These are phyloP conservation scores for Trichopus zeylanicus DNA, from an alignment of 116 monocot genomes.

Conservation along the genomic window DNA sequence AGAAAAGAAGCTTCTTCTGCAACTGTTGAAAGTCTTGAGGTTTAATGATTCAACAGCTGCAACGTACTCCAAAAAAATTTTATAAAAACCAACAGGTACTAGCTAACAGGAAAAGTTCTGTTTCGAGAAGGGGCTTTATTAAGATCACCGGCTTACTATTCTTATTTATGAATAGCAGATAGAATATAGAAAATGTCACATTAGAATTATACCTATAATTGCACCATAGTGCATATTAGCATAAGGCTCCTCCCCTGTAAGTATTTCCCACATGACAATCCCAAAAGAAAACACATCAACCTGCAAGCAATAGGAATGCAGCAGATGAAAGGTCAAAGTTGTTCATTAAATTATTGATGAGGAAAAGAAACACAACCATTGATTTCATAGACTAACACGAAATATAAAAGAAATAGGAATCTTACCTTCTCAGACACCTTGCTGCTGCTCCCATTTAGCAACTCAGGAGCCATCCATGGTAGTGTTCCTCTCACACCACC, in stretches of 20 bases:
- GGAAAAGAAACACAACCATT: neutral
- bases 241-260: slow-evolving; percentile 95
- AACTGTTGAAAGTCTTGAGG: no score
- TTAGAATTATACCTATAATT: slow-evolving; percentile 65
- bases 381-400: neutral
- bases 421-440: slow-evolving; percentile 95
- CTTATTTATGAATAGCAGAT: neutral
- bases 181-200: neutral
- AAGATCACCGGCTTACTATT: no score
- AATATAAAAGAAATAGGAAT: slow-evolving; percentile 5
- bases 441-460: slow-evolving; percentile 84
- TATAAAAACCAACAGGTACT: no score
- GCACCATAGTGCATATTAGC: slow-evolving; percentile 99
- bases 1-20: neutral
- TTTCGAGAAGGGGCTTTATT: no score
- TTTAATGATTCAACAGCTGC: no score
- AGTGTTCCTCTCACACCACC: slow-evolving; percentile 94
- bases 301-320: slow-evolving; percentile 23
- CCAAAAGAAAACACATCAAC: slow-evolving; percentile 98
- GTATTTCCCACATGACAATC: slow-evolving; percentile 99
- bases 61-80: no score
- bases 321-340: neutral
- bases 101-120: no score
- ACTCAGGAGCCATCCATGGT: slow-evolving; percentile 98
- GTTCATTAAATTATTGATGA: neutral